phyloP scores from a whole-genome alignment of 2,329 filamentous ascomycete genomes.

The Blastomyces emzantsi region DNA sequence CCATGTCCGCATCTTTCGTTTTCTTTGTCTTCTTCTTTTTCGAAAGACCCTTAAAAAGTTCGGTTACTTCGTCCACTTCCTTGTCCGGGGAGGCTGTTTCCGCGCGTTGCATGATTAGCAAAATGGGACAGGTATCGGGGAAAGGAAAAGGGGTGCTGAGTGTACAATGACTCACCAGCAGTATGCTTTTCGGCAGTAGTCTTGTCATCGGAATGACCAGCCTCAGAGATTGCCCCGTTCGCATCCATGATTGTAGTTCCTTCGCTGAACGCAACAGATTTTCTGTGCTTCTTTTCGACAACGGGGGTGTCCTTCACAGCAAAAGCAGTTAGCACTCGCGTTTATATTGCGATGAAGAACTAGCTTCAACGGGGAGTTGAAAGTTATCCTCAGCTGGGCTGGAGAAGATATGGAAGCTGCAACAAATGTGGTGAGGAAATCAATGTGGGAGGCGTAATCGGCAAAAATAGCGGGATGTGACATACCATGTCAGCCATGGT shows the following conservation, averaged over 20 bases:
- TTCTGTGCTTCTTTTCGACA: constrained; percentile 56
- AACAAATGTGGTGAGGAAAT: constrained; percentile 18
- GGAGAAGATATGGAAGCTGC: not conserved
- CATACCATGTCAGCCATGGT: constrained; percentile 39
- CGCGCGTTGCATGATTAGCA: constrained; percentile 45
- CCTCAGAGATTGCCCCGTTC: constrained; percentile 75
- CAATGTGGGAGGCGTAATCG: constrained; percentile 12
- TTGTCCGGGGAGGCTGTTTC: constrained; percentile 43
- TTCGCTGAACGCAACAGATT: constrained; percentile 90
- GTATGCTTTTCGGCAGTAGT: constrained; percentile 73
- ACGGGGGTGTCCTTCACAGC: constrained; percentile 31
- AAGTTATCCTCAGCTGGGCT: constrained; percentile 20
- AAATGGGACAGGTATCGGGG: not conserved
- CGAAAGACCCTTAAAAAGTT: constrained; percentile 58
- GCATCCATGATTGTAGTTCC: constrained; percentile 79
- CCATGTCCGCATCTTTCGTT: constrained; percentile 49
- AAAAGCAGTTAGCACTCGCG: constrained; percentile 20
- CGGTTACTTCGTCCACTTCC: constrained; percentile 56
- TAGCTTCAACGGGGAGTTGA: not conserved
- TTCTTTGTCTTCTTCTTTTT: constrained; percentile 65
- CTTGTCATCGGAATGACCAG: constrained; percentile 62
- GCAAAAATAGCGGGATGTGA: constrained; percentile 33
- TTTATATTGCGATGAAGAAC: not conserved
- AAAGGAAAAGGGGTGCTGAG: not conserved
- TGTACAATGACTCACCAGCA: constrained; percentile 45